phyloP scores from a whole-genome alignment of 306 rosid genomes.

The Potentilla sterilis region DNA sequence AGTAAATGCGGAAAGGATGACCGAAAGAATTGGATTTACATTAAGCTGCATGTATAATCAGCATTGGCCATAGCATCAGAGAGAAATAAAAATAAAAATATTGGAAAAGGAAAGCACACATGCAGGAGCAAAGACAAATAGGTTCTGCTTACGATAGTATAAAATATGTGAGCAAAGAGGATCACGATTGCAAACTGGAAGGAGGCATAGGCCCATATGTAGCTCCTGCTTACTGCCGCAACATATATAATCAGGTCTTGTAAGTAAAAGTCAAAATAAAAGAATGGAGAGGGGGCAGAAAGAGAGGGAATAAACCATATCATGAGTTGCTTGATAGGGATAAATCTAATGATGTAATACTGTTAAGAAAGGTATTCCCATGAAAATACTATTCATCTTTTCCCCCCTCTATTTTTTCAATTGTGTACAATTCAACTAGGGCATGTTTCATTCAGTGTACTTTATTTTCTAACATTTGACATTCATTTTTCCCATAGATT shows the following conservation, averaged over 20 bases:
- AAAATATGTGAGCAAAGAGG: constrained; percentile 74
- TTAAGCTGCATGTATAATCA: constrained; percentile 49
- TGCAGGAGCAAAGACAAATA: constrained; percentile 2
- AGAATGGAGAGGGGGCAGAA: neutral
- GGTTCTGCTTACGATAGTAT: constrained; percentile 66
- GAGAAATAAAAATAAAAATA: neutral
- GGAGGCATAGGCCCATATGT: constrained; percentile 83
- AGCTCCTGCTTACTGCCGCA: constrained; percentile 65
- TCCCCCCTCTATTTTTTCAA: neutral
- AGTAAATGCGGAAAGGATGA: constrained; percentile 65
- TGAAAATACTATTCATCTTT: neutral
- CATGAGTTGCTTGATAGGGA: neutral
- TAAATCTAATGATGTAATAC: neutral
- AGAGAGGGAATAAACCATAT: neutral
- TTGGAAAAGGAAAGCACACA: neutral
- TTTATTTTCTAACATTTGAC: neutral
- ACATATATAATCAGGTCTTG: constrained; percentile 2
- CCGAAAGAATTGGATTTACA: constrained; percentile 51
- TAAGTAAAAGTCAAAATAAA: neutral
- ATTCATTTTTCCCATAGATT: neutral
- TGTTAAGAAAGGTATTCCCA: neutral
- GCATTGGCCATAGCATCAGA: constrained; percentile 15
- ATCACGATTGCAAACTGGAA: constrained; percentile 83
- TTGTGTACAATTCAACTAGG: neutral
- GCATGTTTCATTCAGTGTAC: neutral